Evolutionary conservation across 2,329 filamentous ascomycete species (phyloP).

Genomic region (Trematosphaeria pertusa): DNA sequence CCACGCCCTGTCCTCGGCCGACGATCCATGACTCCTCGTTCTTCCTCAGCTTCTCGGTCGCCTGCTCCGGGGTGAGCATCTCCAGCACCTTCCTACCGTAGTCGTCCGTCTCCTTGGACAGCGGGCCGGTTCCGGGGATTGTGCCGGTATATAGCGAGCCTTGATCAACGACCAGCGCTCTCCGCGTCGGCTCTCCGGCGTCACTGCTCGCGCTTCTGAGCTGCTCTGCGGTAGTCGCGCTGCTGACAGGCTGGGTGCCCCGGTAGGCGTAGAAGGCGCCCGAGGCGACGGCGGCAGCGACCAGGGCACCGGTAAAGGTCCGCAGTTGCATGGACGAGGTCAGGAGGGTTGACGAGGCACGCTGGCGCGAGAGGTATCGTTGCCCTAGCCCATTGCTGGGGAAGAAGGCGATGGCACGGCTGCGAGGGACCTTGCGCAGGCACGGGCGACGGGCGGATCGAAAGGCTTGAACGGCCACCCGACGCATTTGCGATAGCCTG

Average conservation of each 20-base stretch:
- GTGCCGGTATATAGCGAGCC: constrained; percentile 90
- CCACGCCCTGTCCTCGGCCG: constrained; percentile 85
- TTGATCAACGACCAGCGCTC: constrained; percentile 84
- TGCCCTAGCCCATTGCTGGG: constrained; percentile 55
- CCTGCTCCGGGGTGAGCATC: constrained; percentile 96
- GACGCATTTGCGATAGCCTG: constrained; percentile 68
- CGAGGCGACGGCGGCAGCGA: constrained; percentile 73
- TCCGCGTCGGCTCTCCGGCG: constrained; percentile 59
- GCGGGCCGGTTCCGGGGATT: constrained; percentile 82
- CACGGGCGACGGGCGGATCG: constrained; percentile 71
- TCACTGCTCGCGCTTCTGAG: constrained; percentile 42
- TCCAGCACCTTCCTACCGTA: constrained; percentile 86
- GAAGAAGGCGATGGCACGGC: constrained; percentile 47
- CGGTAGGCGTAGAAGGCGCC: constrained; percentile 79
- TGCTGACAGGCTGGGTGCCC: constrained; percentile 35
- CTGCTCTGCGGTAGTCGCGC: constrained; percentile 35
- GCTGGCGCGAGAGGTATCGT: constrained; percentile 52
- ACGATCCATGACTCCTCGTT: constrained; percentile 93
- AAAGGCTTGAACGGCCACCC: constrained; percentile 71
- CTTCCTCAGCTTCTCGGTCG: constrained; percentile 84
- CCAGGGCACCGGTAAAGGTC: constrained; percentile 69
- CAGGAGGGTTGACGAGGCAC: constrained; percentile 56
- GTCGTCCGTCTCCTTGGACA: constrained; percentile 87
- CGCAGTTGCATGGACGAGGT: constrained; percentile 79
- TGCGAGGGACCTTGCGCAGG: constrained; percentile 66